Conservation (phyloP, 805 yeast genomes). For the Candida chauliodis region DNA sequence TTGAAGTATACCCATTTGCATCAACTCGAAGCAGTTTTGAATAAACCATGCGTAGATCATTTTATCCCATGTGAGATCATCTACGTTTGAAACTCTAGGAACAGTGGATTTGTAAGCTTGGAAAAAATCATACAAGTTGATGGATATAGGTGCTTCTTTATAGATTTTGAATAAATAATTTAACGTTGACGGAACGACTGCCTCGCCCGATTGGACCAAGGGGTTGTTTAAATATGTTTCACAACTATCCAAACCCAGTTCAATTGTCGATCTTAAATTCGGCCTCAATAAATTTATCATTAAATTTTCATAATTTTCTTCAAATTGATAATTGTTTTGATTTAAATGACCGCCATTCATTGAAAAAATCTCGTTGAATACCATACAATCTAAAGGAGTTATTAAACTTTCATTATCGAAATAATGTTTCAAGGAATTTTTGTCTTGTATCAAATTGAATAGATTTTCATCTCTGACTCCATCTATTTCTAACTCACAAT, state of each 20-base stretch:
- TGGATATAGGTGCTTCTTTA: constrained; percentile 71
- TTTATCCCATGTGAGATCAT: constrained; percentile 56
- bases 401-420: constrained; percentile 8
- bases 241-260: constrained; percentile 29
- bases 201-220: too few species aligned
- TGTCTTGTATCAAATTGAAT: neutral
- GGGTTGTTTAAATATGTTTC: constrained; percentile 19
- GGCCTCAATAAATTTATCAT: constrained; percentile 39
- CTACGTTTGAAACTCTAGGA: constrained; percentile 12
- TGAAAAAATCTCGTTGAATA: constrained; percentile 32
- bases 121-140: constrained; percentile 68
- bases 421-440: constrained; percentile 2
- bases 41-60: constrained; percentile 68
- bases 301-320: constrained; percentile 37
- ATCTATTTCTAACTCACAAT: constrained; percentile 7
- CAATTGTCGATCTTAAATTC: constrained; percentile 27
- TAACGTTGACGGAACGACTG: constrained; percentile 3
- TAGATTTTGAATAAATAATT: constrained; percentile 60
- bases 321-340: constrained; percentile 16
- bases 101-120: constrained; percentile 53
- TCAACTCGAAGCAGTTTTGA: constrained; percentile 69
- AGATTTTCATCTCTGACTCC: constrained; percentile 12
- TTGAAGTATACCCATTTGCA: constrained; percentile 64
- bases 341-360: constrained; percentile 20
- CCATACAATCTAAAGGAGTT: constrained; percentile 19